Evolutionary conservation across 2,329 filamentous ascomycete species (phyloP).

Genomic region (Knufia petricola): DNA sequence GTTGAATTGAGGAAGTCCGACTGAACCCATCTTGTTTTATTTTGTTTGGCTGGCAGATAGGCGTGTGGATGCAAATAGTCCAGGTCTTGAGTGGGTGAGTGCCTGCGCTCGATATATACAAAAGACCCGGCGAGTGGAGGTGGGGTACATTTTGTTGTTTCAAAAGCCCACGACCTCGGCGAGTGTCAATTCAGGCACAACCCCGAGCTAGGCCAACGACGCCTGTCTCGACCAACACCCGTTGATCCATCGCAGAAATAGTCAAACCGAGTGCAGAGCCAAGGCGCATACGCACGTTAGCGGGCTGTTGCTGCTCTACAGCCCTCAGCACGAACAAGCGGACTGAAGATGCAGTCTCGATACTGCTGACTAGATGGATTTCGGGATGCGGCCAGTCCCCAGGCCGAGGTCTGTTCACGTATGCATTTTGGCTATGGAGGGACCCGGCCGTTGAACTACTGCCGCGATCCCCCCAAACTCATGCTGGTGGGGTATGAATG

Average conservation of each 20-base stretch:
- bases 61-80: background rate
- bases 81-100: background rate
- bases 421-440: no score
- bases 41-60: background rate
- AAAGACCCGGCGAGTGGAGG: background rate
- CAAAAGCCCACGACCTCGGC: background rate
- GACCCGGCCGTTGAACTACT: no score
- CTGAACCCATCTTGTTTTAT: constrained; percentile 4
- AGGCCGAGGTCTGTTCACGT: no score
- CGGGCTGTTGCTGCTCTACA: background rate
- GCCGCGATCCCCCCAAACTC: no score
- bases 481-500: no score
- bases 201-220: background rate
- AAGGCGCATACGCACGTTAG: background rate
- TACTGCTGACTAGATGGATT: background rate
- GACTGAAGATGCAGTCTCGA: no score
- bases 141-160: background rate
- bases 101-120: background rate
- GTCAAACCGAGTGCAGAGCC: background rate
- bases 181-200: background rate
- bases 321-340: background rate
- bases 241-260: background rate
- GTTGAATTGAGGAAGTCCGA: constrained; percentile 2
- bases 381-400: no score
- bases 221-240: background rate